Evolutionary conservation across 2,329 filamentous ascomycete genomes (phyloP), one percentile per base, ranked within the genome.

Genomic region (Neofusicoccum parvum): DNA sequence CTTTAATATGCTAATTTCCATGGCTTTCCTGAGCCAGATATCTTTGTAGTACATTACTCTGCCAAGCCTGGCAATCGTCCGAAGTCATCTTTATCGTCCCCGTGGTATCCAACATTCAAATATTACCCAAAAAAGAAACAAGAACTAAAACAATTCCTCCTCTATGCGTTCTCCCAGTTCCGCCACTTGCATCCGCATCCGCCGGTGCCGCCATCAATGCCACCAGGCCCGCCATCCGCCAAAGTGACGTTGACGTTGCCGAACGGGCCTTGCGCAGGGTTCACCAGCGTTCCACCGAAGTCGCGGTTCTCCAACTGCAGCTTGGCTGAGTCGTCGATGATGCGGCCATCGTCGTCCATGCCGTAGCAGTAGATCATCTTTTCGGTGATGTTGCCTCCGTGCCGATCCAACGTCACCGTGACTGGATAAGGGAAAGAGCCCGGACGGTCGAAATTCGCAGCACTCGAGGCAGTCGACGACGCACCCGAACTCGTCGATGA

Each of bases 331-430:
- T 79, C 77, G 3, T 78, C 72, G 49, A 82, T 74, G 66, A 87
- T 80, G 15, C 79, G 78, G 5, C 80, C 79, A 14, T 80, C 74
- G 23, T 76, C 75, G 68, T 87, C 81, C 67, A 89, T 73, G 1
- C 79, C 80, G 70, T 88, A 88, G 77, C 87, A 89, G 70, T 87
- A 89, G 0, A 87, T 78, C 67, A 85, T 82, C 74, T 88, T 89
- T 67, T 82, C 75, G 32, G 76, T 76, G 0, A 80, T 74, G 10
- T 80, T 74, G 1, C 87, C 87, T 11, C 87, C 86, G 69, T 89
- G 86, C 2, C 87, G 80, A 70, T 89, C 87, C 2, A 88, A 66
- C 0, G 83, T 85, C 46, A 90, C 80, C 0, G 84, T 88, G 1
- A 88, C 80, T 0, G 86, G 85, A 69, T 88, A 88, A 0, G 87